Base-by-base conservation (phyloP, 2,329 filamentous ascomycete genomes). In the Sporothrix pallida region DNA sequence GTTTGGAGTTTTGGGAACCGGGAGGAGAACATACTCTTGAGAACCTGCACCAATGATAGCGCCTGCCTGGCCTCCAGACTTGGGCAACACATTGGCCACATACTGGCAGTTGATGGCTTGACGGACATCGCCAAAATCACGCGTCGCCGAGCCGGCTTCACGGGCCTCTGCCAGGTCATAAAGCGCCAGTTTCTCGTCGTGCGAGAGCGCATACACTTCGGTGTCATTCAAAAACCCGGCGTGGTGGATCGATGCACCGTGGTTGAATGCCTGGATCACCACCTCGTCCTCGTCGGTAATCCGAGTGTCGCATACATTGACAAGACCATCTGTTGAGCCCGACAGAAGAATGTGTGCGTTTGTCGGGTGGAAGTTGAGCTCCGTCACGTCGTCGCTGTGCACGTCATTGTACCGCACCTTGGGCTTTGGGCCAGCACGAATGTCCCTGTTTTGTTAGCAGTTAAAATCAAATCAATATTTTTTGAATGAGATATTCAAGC, bases 271-370 rank as follows among this genome's bases (percentile, higher is more conserved):
- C 81, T 94, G 92, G 74, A 92, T 85, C 23, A 94, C 84, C 0
- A 93, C 90, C 65, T 95, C 93, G 79, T 95, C 93, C 81, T 95
- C 93, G 77, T 93, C 91, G 20, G 85, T 82, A 74, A 93, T 86
- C 67, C 86, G 86, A 20, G 89, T 91, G 82, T 96, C 91, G 82
- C 92, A 93, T 63, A 95, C 84, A 79, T 92, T 94, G 78, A 95
- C 87, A 0, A 95, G 87, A 7, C 92, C 92, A 81, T 96, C 93
- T 15, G 92, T 95, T 52, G 92, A 93, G 60, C 92, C 92, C 0
- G 92, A 93, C 12, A 95, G 85, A 6, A 95, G 86, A 17, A 92
- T 83, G 62, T 87, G 85, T 0, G 88, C 85, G 68, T 87, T 83
- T 2, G 81, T 83, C 0, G 90, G 90, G 80, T 93, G 90, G 78